Conservation (phyloP, 108 stramenopile species). For the Mayamaea pseudoterrestris region DNA sequence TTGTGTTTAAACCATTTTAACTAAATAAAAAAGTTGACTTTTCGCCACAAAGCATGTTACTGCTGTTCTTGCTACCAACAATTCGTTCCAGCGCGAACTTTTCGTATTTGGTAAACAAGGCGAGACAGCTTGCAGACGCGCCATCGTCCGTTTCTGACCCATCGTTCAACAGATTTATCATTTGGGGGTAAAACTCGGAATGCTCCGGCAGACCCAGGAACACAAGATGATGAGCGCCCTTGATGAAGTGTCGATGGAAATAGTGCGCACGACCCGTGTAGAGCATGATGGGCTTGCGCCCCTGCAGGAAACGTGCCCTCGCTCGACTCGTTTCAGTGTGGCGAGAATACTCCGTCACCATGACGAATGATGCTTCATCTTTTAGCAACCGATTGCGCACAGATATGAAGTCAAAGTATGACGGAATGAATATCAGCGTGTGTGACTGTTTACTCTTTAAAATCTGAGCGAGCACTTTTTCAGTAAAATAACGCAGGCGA, state of each 20-base stretch:
- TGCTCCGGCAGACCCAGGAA: constrained; percentile 91
- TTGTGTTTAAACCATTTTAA: too few relatives aligned
- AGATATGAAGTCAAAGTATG: constrained; percentile 88
- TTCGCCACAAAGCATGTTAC: constrained; percentile 55
- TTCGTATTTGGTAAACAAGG: constrained; percentile 84
- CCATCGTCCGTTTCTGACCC: constrained; percentile 13
- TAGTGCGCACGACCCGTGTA: constrained; percentile 93
- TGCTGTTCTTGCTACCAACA: constrained; percentile 63
- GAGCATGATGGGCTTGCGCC: constrained; percentile 80
- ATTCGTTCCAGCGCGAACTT: constrained; percentile 84
- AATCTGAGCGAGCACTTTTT: constrained; percentile 68
- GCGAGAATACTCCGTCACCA: constrained; percentile 84
- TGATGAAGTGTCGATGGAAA: constrained; percentile 81
- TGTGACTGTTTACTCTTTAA: constrained; percentile 65
- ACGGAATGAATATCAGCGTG: constrained; percentile 84
- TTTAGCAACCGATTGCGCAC: constrained; percentile 80
- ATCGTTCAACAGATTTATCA: constrained; percentile 67
- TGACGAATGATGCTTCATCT: constrained; percentile 39
- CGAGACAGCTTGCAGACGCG: constrained; percentile 41
- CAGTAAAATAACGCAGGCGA: constrained; percentile 72
- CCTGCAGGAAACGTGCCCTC: constrained; percentile 86
- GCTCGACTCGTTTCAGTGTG: constrained; percentile 74
- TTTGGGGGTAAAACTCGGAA: constrained; percentile 79
- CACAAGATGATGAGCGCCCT: constrained; percentile 79
- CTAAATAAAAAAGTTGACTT: constrained; percentile 66